phyloP scores from a whole-genome alignment of 306 rosid genomes.

The Echinosophora koreensis region DNA sequence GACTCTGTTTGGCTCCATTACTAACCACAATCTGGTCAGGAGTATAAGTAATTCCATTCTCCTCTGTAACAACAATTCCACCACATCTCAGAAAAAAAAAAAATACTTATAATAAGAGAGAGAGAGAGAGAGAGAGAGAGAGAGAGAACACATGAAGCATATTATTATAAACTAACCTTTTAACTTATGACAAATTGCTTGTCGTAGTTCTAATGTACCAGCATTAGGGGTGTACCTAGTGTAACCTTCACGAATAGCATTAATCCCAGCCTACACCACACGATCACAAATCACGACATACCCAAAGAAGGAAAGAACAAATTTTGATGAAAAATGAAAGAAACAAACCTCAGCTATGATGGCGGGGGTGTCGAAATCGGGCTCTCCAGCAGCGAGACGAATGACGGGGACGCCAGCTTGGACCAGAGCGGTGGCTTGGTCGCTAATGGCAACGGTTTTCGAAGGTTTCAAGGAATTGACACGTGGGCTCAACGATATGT shows the following conservation, averaged over 20 bases:
- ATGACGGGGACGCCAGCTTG: constrained; percentile 91
- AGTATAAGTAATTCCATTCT: constrained; percentile 81
- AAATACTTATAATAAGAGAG: neutral
- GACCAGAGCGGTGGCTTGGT: constrained; percentile 86
- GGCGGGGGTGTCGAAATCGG: constrained; percentile 93
- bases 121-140: neutral
- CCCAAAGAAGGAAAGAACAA: neutral
- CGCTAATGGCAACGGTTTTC: constrained; percentile 83
- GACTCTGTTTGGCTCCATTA: constrained; percentile 96
- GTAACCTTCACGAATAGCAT: constrained; percentile 87
- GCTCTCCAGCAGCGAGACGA: constrained; percentile 89
- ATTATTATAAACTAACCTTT: constrained; percentile 60
- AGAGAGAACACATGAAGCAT: constrained; percentile 3
- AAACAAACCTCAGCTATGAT: constrained; percentile 64
- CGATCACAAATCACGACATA: neutral
- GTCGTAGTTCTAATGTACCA: constrained; percentile 80
- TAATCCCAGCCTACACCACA: constrained; percentile 78
- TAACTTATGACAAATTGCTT: constrained; percentile 88
- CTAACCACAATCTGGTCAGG: constrained; percentile 86
- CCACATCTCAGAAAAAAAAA: neutral
- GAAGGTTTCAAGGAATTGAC: constrained; percentile 88
- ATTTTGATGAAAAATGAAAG: constrained; percentile 7
- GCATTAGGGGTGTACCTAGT: constrained; percentile 90
- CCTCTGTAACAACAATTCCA: constrained; percentile 61
- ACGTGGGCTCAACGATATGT: constrained; percentile 79